Base-by-base conservation (phyloP, 2,329 filamentous ascomycete species). In the Sclerotinia spermophila region DNA sequence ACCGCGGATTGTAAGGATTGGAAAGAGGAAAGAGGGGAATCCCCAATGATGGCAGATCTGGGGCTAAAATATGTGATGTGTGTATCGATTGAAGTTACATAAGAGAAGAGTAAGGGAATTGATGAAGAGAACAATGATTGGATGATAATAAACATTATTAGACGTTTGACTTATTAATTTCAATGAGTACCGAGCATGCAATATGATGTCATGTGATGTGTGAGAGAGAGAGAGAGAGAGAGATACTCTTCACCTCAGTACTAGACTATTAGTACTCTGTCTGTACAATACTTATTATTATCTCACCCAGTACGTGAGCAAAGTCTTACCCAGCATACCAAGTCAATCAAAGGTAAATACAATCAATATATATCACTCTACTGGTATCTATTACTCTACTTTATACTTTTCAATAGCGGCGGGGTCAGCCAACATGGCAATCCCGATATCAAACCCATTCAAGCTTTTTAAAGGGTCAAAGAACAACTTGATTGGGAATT, bases 41-140 rank as follows among this genome's bases (percentile, higher is more conserved):
- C 33, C 45, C 17, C 33, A 51, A 19, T 65, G 19, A 35, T 68
- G 67, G 33, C 40, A 27, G 17, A 40, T 17, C n/a, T n/a, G n/a
- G n/a, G n/a, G n/a, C n/a, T n/a, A n/a, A n/a, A n/a, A n/a, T n/a
- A n/a, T n/a, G n/a, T n/a, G n/a, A 40, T n/a, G 8, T 56, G 24
- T 56, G 48, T 38, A 44, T 40, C 5, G 48, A 27, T 60, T 61
- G 55, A 40, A 45, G 56, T 60, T 68, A 68, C 55, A 40, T 68
- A 67, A 67, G 21, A 51, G 55, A 7, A 58, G 30, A 53, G 38
- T 21, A 61, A 38, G 35, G n/a, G n/a, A 15, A 17, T 60, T 5
- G 40, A 48, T n/a, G n/a, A 30, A 15, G 15, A 42, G 7, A 5
- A 44, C n/a, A 30, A 19, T 45, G 53, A 42, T 59, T 59, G 35